Percentiles rank a stretch among this genome's conserved stretches.
Conservation (phyloP, 2,329 filamentous ascomycete genomes). For the Claviceps pazoutovae region DNA sequence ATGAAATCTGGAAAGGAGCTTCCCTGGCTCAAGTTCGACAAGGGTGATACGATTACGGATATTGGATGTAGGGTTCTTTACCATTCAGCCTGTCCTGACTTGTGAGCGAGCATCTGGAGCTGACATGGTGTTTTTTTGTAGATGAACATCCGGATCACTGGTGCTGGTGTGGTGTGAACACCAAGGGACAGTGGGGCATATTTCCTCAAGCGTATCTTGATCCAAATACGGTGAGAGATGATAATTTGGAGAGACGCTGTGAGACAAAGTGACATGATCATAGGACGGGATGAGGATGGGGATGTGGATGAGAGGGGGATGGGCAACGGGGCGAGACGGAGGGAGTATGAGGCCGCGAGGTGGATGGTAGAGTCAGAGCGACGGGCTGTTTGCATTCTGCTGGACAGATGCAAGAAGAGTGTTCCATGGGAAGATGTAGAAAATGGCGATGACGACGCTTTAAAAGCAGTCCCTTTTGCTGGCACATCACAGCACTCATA, state of each 20-base stretch:
- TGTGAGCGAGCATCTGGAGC: not conserved
- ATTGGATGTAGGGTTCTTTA: slow-evolving; percentile 34
- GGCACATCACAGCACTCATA: too few relatives aligned
- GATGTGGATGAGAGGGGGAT: not conserved
- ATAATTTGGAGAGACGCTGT: not conserved
- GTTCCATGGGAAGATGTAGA: too few relatives aligned
- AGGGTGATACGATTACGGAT: slow-evolving; percentile 54
- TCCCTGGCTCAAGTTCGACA: slow-evolving; percentile 46
- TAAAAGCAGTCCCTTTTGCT: too few relatives aligned
- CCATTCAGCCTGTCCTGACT: not conserved
- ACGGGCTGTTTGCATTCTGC: too few relatives aligned
- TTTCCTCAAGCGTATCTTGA: slow-evolving; percentile 39
- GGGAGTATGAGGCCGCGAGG: not conserved
- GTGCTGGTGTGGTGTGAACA: slow-evolving; percentile 41
- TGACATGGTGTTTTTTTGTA: slow-evolving; percentile 10
- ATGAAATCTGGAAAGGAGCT: slow-evolving; percentile 28
- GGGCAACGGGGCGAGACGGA: not conserved
- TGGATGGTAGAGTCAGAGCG: too few relatives aligned
- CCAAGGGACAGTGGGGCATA: slow-evolving; percentile 37
- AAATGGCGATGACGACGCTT: too few relatives aligned
- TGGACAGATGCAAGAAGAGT: too few relatives aligned
- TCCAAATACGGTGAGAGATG: slow-evolving; percentile 26
- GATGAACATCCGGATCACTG: slow-evolving; percentile 35
- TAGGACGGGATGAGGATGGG: not conserved
- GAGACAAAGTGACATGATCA: not conserved